phyloP scores from a whole-genome alignment of 345 rosid species.

The Rhodamnia rubescens region DNA sequence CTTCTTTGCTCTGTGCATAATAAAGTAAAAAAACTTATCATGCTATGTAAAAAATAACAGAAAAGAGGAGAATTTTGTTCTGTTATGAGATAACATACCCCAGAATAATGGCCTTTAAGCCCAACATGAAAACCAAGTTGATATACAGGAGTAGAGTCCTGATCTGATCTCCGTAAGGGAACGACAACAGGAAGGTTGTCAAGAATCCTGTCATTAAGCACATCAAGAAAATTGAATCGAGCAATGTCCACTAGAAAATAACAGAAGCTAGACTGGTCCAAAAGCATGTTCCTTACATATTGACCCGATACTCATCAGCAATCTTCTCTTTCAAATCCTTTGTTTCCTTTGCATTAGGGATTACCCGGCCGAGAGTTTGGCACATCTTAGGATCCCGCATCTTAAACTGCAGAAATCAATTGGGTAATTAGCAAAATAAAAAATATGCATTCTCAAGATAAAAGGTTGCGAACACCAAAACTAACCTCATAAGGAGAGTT shows the following conservation, averaged over 20 bases:
- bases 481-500: constrained; percentile 77
- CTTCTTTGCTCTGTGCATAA: constrained; percentile 64
- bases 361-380: constrained; percentile 38
- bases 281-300: constrained; percentile 45
- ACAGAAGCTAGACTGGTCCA: not conserved
- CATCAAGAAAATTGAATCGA: constrained; percentile 3
- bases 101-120: constrained; percentile 77
- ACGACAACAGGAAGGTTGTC: constrained; percentile 95
- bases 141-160: constrained; percentile 52
- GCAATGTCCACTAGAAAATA: not conserved
- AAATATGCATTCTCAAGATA: not conserved
- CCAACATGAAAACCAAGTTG: constrained; percentile 94
- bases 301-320: constrained; percentile 84
- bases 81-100: constrained; percentile 40
- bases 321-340: constrained; percentile 84
- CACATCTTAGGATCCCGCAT: constrained; percentile 92
- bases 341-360: constrained; percentile 47
- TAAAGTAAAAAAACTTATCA: not conserved
- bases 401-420: constrained; percentile 49
- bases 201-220: constrained; percentile 64
- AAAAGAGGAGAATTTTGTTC: not conserved
- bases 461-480: not conserved
- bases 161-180: constrained; percentile 62
- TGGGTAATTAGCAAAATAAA: not conserved
- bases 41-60: not conserved